Evolutionary conservation across 139 green algal genomes (phyloP).

Genomic region (Micractinium sp.): DNA sequence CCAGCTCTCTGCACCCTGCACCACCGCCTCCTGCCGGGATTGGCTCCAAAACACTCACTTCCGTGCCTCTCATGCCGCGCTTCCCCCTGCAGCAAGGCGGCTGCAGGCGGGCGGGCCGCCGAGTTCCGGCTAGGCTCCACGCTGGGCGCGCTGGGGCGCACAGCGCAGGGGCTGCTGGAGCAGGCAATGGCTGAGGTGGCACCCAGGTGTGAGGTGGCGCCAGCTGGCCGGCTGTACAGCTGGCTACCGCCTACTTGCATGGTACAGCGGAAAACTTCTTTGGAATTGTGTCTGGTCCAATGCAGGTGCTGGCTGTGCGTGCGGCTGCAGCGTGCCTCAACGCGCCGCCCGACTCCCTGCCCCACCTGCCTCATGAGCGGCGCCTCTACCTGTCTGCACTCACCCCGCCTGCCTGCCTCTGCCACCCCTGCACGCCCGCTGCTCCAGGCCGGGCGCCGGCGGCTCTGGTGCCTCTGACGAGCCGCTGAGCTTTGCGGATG

Average conservation of each 20-base stretch:
- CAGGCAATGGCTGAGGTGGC: not conserved
- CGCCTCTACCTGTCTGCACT: not conserved
- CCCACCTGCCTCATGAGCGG: too few relatives aligned
- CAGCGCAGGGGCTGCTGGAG: slow-evolving; percentile 23
- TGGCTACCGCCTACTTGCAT: not conserved
- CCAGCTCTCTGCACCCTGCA: not conserved
- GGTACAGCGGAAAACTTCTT: not conserved
- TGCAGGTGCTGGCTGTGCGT: not conserved
- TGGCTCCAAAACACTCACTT: not conserved
- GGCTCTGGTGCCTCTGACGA: not conserved
- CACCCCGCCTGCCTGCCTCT: too few relatives aligned
- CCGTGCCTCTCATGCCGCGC: not conserved
- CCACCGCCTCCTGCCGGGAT: too few relatives aligned
- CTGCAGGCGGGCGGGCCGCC: not conserved
- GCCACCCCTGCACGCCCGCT: not conserved
- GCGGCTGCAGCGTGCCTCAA: not conserved
- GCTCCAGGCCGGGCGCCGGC: not conserved
- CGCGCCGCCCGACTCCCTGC: too few relatives aligned
- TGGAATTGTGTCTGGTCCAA: too few relatives aligned
- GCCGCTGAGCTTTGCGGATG: slow-evolving; percentile 11
- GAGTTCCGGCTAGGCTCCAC: slow-evolving; percentile 17
- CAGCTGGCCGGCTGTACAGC: not conserved
- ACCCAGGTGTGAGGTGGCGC: not conserved
- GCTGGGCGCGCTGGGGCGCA: slow-evolving; percentile 10
- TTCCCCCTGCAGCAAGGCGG: slow-evolving; percentile 2